Evolutionary conservation across 2,329 filamentous ascomycete species (phyloP).

Genomic region (Rhinocladiella similis): DNA sequence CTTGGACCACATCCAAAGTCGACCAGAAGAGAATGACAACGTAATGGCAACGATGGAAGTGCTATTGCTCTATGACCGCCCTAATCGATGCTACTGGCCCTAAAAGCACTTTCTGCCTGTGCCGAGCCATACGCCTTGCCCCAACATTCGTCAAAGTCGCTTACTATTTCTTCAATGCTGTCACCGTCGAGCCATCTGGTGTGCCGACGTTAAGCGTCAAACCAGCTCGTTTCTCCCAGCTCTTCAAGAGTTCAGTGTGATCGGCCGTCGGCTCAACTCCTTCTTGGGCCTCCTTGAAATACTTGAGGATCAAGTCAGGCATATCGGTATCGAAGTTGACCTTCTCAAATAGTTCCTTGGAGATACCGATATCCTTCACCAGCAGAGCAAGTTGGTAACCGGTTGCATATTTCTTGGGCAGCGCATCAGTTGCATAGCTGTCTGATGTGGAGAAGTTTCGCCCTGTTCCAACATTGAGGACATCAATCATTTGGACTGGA

Average conservation of each 20-base stretch:
- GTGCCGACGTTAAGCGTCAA: slow-evolving; percentile 16
- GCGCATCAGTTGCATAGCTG: slow-evolving; percentile 29
- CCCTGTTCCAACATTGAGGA: slow-evolving; percentile 43
- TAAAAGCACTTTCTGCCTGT: not conserved
- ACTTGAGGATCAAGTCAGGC: slow-evolving; percentile 23
- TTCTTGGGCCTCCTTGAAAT: slow-evolving; percentile 27
- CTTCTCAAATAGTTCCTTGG: slow-evolving; percentile 25
- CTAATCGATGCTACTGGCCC: not conserved
- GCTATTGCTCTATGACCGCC: no score
- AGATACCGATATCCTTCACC: slow-evolving; percentile 27
- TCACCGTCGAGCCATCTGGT: slow-evolving; percentile 17
- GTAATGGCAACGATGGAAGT: no score
- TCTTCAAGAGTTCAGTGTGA: slow-evolving; percentile 23
- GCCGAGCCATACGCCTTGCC: not conserved
- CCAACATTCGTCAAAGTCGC: not conserved
- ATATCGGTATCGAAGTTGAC: slow-evolving; percentile 18
- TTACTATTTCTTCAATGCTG: slow-evolving; percentile 19
- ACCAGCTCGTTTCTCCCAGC: slow-evolving; percentile 21
- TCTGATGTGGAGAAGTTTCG: slow-evolving; percentile 36
- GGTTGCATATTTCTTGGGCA: slow-evolving; percentile 22
- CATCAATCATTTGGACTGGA: slow-evolving; percentile 39
- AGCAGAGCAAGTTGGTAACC: slow-evolving; percentile 25
- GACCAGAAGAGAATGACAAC: no score
- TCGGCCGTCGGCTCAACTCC: slow-evolving; percentile 17
- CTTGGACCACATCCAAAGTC: not conserved